These are phyloP conservation scores for Neurospora sp. DNA, from an alignment of 2,329 filamentous ascomycete species.

Conservation along the genomic window DNA sequence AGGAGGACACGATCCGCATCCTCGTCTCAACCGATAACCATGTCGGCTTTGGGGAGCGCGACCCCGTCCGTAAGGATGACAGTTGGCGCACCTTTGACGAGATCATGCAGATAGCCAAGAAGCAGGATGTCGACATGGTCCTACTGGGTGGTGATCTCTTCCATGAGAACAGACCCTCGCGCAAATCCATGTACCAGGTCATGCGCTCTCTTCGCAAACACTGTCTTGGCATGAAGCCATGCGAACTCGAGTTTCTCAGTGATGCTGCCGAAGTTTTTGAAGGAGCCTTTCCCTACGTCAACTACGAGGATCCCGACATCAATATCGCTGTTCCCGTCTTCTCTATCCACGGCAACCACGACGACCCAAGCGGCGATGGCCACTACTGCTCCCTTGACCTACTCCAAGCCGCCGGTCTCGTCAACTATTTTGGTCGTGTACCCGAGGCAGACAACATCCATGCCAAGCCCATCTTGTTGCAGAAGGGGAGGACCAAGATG, in stretches of 20 bases:
- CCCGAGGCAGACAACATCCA: conserved; percentile 90
- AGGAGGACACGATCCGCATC: conserved; percentile 82
- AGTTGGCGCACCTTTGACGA: conserved; percentile 97
- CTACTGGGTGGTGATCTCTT: conserved; percentile 91
- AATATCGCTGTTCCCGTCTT: conserved; percentile 97
- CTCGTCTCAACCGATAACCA: conserved; percentile 94
- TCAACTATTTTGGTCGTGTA: conserved; percentile 93
- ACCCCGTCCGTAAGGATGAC: conserved; percentile 89
- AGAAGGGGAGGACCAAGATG: conserved; percentile 88
- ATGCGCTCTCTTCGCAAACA: conserved; percentile 92
- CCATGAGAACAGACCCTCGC: conserved; percentile 94
- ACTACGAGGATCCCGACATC: conserved; percentile 95
- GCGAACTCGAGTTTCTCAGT: conserved; percentile 87
- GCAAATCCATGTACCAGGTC: conserved; percentile 93
- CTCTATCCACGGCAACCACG: conserved; percentile 96
- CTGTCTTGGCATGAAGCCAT: conserved; percentile 90
- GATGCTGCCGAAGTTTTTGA: conserved; percentile 88
- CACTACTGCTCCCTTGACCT: conserved; percentile 86
- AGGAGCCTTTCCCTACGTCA: conserved; percentile 84
- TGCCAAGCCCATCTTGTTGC: conserved; percentile 81
- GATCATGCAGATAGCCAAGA: conserved; percentile 79
- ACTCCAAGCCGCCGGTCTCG: conserved; percentile 77
- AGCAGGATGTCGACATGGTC: conserved; percentile 94
- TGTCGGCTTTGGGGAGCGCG: conserved; percentile 91
- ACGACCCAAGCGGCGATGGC: conserved; percentile 94